Evolutionary conservation across 805 yeast species (phyloP), one percentile per base, ranked within the genome.

Genomic region (Wickerhamiella parazyma): DNA sequence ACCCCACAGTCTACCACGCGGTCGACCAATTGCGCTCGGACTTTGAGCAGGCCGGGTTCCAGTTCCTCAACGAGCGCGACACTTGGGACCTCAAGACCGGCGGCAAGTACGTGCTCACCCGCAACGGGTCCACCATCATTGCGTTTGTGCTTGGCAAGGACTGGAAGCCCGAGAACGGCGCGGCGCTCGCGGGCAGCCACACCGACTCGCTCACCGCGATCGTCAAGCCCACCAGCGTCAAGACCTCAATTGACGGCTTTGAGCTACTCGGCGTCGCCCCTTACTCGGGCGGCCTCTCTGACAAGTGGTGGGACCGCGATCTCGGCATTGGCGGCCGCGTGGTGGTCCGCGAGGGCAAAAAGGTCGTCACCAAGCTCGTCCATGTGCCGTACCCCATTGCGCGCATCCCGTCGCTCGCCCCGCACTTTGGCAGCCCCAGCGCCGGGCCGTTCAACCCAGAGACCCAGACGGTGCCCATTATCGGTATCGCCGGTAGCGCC

Each of bases 201-300:
- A 71, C 78, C 38, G 94, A 84, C 61, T 71, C 89, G 0, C 64
- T 82, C 48, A 70, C 84, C 11, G 73, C 72, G 4, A 68, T 72
- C 47, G 67, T 84, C 56, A 84, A 84, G 64, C 94, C 95, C 1
- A 65, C 69, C 41, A 78, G 89, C 12, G 66, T 66, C 48, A 79
- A 78, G 55, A 55, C 58, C 6, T 63, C 68, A 8, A 73, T 77
- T 12, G 86, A 80, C 45, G 93, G 93, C 24, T 84, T 72, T 59
- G 83, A 80, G 50, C 62, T 79, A 38, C 65, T 84, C 24, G 95
- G 93, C 5, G 84, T 81, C 33, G 89, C 94, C 0, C 85, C 89
- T 1, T 84, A 84, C 58, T 75, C 84, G 17, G 91, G 91, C 50
- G 62, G 49, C 7, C 43, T 57, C 33, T 65, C 68, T 24, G 61